These are phyloP conservation scores for Pichia scutulata DNA, from an alignment of 805 yeast genomes.

Conservation along the genomic window DNA sequence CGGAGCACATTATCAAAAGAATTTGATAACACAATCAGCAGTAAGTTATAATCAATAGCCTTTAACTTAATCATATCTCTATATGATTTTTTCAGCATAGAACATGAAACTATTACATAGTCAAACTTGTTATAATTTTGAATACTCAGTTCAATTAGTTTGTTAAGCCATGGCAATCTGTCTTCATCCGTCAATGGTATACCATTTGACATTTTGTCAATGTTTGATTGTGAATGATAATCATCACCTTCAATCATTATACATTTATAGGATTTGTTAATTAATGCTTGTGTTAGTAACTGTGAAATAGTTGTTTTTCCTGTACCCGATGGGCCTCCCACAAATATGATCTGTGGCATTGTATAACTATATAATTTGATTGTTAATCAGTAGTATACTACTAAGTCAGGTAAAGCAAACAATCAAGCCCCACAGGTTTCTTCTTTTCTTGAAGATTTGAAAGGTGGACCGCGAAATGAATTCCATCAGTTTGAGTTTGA, in stretches of 20 bases:
- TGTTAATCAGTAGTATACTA: not conserved
- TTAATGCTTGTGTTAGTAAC: slow-evolving; percentile 35
- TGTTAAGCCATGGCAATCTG: slow-evolving; percentile 81
- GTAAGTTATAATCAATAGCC: slow-evolving; percentile 30
- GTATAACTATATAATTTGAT: not conserved
- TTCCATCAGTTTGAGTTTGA: too few relatives aligned
- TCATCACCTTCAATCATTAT: slow-evolving; percentile 69
- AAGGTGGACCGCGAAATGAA: too few relatives aligned
- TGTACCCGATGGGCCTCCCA: slow-evolving; percentile 96
- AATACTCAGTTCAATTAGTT: slow-evolving; percentile 38
- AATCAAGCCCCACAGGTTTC: too few relatives aligned
- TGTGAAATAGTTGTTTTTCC: slow-evolving; percentile 82
- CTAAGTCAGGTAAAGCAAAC: too few relatives aligned
- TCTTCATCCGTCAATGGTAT: slow-evolving; percentile 83
- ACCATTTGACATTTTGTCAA: slow-evolving; percentile 77
- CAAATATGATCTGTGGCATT: slow-evolving; percentile 32
- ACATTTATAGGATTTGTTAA: slow-evolving; percentile 28
- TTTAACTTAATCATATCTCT: slow-evolving; percentile 49
- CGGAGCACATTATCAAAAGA: slow-evolving; percentile 49
- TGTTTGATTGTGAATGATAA: slow-evolving; percentile 61
- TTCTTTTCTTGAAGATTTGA: too few relatives aligned
- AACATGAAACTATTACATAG: slow-evolving; percentile 65
- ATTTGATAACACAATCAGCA: slow-evolving; percentile 63
- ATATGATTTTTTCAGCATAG: slow-evolving; percentile 71
- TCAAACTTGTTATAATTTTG: slow-evolving; percentile 25